phyloP scores from a whole-genome alignment of 805 yeast species.

The Ogataea ganodermae region DNA sequence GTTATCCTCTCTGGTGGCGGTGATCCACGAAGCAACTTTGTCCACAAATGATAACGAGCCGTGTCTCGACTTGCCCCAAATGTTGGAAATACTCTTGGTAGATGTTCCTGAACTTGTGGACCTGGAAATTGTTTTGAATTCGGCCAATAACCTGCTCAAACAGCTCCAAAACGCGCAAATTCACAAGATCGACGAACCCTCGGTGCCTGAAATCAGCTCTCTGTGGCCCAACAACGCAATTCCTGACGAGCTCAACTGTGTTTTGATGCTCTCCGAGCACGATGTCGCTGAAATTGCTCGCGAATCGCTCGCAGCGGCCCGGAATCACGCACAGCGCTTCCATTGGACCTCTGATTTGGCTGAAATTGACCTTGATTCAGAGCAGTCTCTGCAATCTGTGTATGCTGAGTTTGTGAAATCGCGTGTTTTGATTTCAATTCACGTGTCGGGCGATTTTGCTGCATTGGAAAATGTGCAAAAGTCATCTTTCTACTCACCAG shows the following conservation, averaged over 20 bases:
- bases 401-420: constrained; percentile 25
- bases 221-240: constrained; percentile 2
- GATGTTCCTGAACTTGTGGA: constrained; percentile 5
- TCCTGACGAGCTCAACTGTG: constrained; percentile 6
- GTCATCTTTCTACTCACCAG: constrained; percentile 6
- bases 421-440: constrained; percentile 23
- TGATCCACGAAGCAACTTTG: constrained; percentile 3
- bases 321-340: constrained; percentile 1
- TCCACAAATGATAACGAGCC: not conserved
- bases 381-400: not conserved
- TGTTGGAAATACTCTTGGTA: constrained; percentile 1
- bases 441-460: constrained; percentile 14
- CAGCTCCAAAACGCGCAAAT: not conserved
- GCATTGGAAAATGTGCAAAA: constrained; percentile 5
- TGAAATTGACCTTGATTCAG: not conserved
- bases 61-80: not conserved
- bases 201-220: constrained; percentile 2
- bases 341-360: constrained; percentile 3
- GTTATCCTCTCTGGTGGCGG: not conserved
- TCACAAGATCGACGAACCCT: not conserved
- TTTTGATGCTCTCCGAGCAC: constrained; percentile 1
- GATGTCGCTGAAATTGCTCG: not conserved
- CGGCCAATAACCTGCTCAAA: not conserved
- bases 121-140: not conserved
- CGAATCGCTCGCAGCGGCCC: not conserved